Base-by-base conservation (phyloP, 2,329 filamentous ascomycete genomes). In the Orbilia brochopaga region DNA sequence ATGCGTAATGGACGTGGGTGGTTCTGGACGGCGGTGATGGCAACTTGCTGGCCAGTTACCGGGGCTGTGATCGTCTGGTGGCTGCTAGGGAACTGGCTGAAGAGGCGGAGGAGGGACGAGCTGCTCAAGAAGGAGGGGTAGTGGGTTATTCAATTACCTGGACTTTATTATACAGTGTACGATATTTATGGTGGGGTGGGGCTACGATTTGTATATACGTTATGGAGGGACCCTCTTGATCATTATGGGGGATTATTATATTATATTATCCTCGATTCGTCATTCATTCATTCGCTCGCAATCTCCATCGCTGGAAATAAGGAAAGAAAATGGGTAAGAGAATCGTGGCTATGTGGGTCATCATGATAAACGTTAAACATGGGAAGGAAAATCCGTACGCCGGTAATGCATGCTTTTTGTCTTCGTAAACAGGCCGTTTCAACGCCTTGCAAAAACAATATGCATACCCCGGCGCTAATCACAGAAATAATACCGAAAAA, bases 21-120 rank as follows among this genome's bases (percentile, higher is more conserved):
- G 73, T 95, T 91, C 91, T 97, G 94, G 93, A 86, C 86, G n/a
- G 89, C 86, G 85, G 66, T 89, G 74, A 78, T 88, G 73, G 81
- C 87, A 74, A 80, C 88, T 42, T 89, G 85, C 78, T 93, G 93
- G 74, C 91, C 92, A 44, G 77, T 95, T 74, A 92, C 88, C 0
- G 84, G 87, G 19, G 80, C 84, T 10, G 84, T 87, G 65, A 90
- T 87, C 0, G 80, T 86, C 27, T 92, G 88, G 87, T 88, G 85
- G 75, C 86, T 91, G 78, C 87, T 87, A 81, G 83, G 86, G 78
- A 94, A 92, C 80, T 83, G 85, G 77, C 83, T 82, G 76, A 87
- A 88, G 75, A 83, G 79, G 83, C 85, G 78, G 63, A 60, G 42
- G 54, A 2, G 40, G 23, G 57, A 73, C 50, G 60, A 65, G 19